A percentile compares a stretch with the other conserved stretches of the same genome.
Conservation (phyloP, 1,139 yeast genomes). For the Yamadazyma diospyri region DNA sequence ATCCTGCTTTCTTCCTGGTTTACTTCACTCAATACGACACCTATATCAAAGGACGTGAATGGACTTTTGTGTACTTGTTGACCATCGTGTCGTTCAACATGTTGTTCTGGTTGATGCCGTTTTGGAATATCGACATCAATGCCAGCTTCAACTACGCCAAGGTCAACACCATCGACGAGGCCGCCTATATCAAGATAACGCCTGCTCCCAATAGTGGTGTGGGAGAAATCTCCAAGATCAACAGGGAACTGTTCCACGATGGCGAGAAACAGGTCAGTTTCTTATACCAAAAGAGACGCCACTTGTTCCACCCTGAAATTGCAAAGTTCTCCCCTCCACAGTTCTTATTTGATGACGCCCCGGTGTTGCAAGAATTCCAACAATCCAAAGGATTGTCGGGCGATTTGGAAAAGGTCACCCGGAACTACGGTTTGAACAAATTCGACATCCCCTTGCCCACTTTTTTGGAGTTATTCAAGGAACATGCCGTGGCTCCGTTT, state of each 20-base stretch:
- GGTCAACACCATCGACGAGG: conserved; percentile 54
- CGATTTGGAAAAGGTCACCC: conserved; percentile 50
- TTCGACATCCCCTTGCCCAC: conserved; percentile 96
- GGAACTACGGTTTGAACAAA: conserved; percentile 77
- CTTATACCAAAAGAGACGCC: conserved; percentile 89
- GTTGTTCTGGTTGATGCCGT: conserved; percentile 86
- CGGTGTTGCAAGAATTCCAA: conserved; percentile 60
- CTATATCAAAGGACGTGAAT: conserved; percentile 76
- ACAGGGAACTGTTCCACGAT: conserved; percentile 55
- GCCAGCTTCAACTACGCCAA: conserved; percentile 64
- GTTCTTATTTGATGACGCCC: conserved; percentile 65
- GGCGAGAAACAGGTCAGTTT: conserved; percentile 68
- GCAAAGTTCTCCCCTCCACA: conserved; percentile 75
- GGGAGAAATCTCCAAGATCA: conserved; percentile 71
- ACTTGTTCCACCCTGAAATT: conserved; percentile 57
- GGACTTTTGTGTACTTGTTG: conserved; percentile 87
- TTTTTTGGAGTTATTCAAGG: conserved; percentile 84
- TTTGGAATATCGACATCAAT: conserved; percentile 80
- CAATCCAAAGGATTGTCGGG: conserved; percentile 59
- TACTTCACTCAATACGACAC: conserved; percentile 70
- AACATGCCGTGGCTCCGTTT: conserved; percentile 98
- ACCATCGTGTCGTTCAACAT: conserved; percentile 69
- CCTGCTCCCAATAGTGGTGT: conserved; percentile 87
- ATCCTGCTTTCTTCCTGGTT: conserved; percentile 70
- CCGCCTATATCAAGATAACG: conserved; percentile 67